Percentiles rank a stretch among this genome's conserved stretches.
Conservation (phyloP, 2,329 filamentous ascomycete genomes). For the Xylaria sp. region DNA sequence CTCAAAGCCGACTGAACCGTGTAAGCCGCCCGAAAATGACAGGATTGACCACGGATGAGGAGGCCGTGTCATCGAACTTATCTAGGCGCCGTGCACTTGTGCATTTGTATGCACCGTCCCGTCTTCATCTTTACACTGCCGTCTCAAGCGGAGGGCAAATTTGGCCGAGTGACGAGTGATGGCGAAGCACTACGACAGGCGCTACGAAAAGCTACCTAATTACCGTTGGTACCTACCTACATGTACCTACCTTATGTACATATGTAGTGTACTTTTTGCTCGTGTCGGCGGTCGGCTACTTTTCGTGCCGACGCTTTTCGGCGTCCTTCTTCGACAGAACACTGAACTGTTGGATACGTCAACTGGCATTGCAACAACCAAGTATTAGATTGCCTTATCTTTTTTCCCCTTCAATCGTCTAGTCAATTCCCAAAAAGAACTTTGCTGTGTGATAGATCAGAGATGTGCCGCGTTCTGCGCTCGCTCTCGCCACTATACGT, state of each 20-base stretch:
- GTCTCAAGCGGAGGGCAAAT: neutral
- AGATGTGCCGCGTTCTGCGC: neutral
- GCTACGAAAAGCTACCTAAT: neutral
- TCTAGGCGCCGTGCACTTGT: neutral
- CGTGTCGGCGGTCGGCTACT: conserved; percentile 27
- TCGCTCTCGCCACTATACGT: neutral
- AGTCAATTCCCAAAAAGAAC: neutral
- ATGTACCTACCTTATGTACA: neutral
- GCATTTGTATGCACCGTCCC: neutral
- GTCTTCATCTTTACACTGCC: neutral
- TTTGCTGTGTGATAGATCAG: neutral
- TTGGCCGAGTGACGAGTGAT: neutral
- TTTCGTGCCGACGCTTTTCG: conserved; percentile 13
- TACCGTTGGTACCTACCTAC: too few relatives aligned
- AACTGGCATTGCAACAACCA: neutral
- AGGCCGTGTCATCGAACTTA: neutral
- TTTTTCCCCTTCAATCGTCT: neutral
- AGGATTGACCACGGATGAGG: neutral
- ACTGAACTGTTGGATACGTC: neutral
- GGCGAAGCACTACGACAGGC: neutral
- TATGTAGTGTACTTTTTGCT: too few relatives aligned
- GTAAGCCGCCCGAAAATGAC: neutral
- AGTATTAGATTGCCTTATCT: too few relatives aligned
- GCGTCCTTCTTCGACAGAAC: neutral
- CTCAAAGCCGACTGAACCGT: neutral